phyloP scores from a whole-genome alignment of 495 filamentous ascomycete species.

The Hypoxylon subgilvum region DNA sequence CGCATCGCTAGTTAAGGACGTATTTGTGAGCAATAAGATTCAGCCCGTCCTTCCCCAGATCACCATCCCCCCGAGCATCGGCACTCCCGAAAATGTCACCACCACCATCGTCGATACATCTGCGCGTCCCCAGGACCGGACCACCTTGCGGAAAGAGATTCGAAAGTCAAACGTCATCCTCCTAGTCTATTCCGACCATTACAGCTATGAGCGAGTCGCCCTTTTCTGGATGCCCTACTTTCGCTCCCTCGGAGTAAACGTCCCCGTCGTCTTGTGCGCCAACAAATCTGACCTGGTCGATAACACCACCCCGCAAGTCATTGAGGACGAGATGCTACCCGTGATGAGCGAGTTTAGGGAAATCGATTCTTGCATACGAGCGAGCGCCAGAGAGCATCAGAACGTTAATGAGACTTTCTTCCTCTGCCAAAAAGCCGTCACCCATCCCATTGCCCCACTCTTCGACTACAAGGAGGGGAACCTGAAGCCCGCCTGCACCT shows the following conservation, averaged over 20 bases:
- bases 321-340: constrained; percentile 97
- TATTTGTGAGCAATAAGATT: constrained; percentile 91
- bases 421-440: constrained; percentile 97
- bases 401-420: constrained; percentile 98
- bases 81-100: constrained; percentile 91
- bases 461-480: constrained; percentile 93
- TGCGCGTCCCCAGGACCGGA: constrained; percentile 89
- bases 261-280: constrained; percentile 95
- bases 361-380: constrained; percentile 95
- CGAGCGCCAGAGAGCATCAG: constrained; percentile 90
- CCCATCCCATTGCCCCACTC: constrained; percentile 92
- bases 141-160: constrained; percentile 87
- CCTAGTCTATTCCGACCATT: constrained; percentile 97
- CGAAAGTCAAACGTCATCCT: constrained; percentile 95
- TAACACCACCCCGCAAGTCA: constrained; percentile 75
- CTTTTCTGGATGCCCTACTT: constrained; percentile 98
- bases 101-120: constrained; percentile 97
- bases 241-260: constrained; percentile 93
- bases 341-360: constrained; percentile 99
- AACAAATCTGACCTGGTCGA: constrained; percentile 90
- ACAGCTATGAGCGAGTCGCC: constrained; percentile 96
- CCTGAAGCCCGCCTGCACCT: constrained; percentile 85
- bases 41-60: constrained; percentile 92
- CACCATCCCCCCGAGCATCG: constrained; percentile 85
- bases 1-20: constrained; percentile 86